phyloP scores from a whole-genome alignment of 257 asterid genomes.

The Solanum raphanifolium region DNA sequence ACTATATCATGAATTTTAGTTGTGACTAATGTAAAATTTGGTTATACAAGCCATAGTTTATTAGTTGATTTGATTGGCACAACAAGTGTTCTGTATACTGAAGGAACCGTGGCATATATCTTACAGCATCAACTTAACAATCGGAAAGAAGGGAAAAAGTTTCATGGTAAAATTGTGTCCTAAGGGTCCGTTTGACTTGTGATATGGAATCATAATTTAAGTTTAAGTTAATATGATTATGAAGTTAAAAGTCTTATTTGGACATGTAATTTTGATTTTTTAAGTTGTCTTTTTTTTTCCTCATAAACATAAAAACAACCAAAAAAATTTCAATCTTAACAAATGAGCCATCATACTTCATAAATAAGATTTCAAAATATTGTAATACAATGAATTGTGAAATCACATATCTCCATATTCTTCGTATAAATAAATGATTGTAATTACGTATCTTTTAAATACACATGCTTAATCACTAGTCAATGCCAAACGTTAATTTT shows the following conservation, averaged over 20 bases:
- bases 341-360: neutral
- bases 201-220: neutral
- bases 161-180: neutral
- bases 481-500: neutral
- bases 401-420: neutral
- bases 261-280: too few relatives aligned
- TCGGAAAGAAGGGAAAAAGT: neutral
- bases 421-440: neutral
- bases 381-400: too few relatives aligned
- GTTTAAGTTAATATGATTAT: too few relatives aligned
- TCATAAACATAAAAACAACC: neutral
- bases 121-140: neutral
- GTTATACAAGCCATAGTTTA: neutral
- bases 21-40: neutral
- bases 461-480: neutral
- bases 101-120: neutral
- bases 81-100: neutral
- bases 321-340: neutral
- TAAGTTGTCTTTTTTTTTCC: neutral
- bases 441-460: neutral
- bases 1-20: neutral
- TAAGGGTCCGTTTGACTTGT: too few relatives aligned
- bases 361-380: neutral
- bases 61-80: neutral
- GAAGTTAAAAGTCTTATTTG: neutral